These are phyloP conservation scores for Houttuynia cordata DNA, from an alignment of 164 flowering plant genomes.

Conservation along the genomic window DNA sequence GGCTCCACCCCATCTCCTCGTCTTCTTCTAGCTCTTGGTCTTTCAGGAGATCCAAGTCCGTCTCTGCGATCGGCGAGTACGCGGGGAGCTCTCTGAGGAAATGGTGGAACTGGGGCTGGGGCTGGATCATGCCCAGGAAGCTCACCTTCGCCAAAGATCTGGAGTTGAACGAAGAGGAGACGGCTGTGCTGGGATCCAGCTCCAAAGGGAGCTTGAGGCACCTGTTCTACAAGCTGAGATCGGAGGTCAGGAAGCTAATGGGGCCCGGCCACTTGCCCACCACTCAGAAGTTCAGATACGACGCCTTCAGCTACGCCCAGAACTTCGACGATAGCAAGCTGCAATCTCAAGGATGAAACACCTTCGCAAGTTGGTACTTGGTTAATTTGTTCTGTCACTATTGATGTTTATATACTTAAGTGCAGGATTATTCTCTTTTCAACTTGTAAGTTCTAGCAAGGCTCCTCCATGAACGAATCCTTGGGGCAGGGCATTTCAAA, in stretches of 20 bases:
- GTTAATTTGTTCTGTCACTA: neutral
- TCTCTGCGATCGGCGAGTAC: slow-evolving; percentile 34
- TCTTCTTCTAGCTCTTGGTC: slow-evolving; percentile 26
- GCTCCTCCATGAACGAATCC: no score
- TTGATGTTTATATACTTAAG: neutral
- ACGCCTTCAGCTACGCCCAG: slow-evolving; percentile 28
- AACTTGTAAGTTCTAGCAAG: no score
- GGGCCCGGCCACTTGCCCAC: slow-evolving; percentile 26
- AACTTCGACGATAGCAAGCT: slow-evolving; percentile 27
- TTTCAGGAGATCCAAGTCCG: slow-evolving; percentile 50
- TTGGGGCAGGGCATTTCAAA: no score
- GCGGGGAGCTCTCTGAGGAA: slow-evolving; percentile 44
- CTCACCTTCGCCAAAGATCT: slow-evolving; percentile 67
- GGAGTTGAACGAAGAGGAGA: slow-evolving; percentile 70
- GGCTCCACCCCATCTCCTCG: slow-evolving; percentile 26
- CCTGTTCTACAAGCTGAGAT: slow-evolving; percentile 47
- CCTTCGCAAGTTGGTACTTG: neutral
- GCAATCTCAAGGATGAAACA: neutral
- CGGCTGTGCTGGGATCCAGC: slow-evolving; percentile 30
- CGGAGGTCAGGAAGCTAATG: slow-evolving; percentile 39
- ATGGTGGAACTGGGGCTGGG: slow-evolving; percentile 80
- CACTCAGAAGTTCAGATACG: slow-evolving; percentile 41
- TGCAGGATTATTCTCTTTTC: no score
- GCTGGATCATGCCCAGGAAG: slow-evolving; percentile 65
- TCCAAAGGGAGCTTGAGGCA: slow-evolving; percentile 60